Conservation (phyloP, 108 stramenopile species). For the Stephanodiscus triporus region DNA sequence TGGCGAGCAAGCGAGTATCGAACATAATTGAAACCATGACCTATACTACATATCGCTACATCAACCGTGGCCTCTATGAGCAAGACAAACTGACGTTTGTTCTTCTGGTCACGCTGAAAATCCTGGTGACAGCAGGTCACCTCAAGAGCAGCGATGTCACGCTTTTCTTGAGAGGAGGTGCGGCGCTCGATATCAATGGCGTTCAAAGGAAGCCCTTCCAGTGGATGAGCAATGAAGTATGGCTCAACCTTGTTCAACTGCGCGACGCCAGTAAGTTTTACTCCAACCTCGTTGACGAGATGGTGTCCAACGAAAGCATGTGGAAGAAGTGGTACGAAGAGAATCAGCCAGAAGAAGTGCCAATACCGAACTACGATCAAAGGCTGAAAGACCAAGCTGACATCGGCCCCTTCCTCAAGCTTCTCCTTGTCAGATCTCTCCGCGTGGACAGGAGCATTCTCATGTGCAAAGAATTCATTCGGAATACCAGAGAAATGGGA, state of each 20-base stretch:
- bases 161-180: constrained; percentile 87
- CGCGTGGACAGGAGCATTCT: constrained; percentile 90
- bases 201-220: constrained; percentile 83
- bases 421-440: constrained; percentile 83
- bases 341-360: constrained; percentile 82
- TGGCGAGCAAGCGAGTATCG: constrained; percentile 84
- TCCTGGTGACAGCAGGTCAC: constrained; percentile 78
- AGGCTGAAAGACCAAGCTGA: constrained; percentile 63
- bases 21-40: constrained; percentile 95
- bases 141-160: constrained; percentile 74
- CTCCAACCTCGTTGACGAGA: constrained; percentile 77
- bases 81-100: constrained; percentile 91
- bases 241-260: constrained; percentile 88
- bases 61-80: constrained; percentile 93
- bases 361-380: constrained; percentile 90
- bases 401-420: constrained; percentile 83
- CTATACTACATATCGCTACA: constrained; percentile 89
- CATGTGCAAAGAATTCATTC: constrained; percentile 85
- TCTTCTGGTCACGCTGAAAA: constrained; percentile 86
- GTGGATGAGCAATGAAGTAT: constrained; percentile 88
- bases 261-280: constrained; percentile 73
- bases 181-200: constrained; percentile 84
- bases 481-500: constrained; percentile 82
- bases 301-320: constrained; percentile 74
- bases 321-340: constrained; percentile 92